Conservation (phyloP, 202 grass and related monocot species). For the Musa balbisiana region DNA sequence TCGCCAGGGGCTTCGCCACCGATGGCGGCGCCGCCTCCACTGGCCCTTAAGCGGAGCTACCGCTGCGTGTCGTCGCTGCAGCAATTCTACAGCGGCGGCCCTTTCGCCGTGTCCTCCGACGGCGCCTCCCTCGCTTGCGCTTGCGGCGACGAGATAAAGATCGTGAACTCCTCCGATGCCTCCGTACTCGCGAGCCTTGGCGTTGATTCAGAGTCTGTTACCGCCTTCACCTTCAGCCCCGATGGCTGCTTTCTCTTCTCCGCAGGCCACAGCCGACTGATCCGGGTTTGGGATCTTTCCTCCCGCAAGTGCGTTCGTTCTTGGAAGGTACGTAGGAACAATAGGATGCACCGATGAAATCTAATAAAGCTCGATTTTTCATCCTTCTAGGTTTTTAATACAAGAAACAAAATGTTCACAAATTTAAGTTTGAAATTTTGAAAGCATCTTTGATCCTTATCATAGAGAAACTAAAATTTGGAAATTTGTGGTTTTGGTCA, state of each 20-base stretch:
- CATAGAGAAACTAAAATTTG: too few species aligned
- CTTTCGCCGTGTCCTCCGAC: constrained; percentile 60
- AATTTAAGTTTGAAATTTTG: too few species aligned
- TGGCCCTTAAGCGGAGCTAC: constrained; percentile 60
- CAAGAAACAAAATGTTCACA: too few species aligned
- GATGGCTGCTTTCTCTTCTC: constrained; percentile 60
- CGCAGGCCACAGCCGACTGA: constrained; percentile 54
- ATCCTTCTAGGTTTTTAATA: too few species aligned
- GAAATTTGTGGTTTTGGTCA: too few species aligned
- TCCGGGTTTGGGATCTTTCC: constrained; percentile 82
- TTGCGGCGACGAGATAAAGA: constrained; percentile 60
- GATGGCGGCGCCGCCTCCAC: constrained; percentile 29
- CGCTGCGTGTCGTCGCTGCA: constrained; percentile 55
- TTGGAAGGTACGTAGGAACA: constrained; percentile 53
- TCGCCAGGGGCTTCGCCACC: background rate
- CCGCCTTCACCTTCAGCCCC: constrained; percentile 49
- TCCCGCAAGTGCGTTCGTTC: constrained; percentile 61
- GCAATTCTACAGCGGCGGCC: constrained; percentile 90
- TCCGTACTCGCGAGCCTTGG: constrained; percentile 46
- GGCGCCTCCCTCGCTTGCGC: constrained; percentile 67
- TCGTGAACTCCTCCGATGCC: constrained; percentile 48
- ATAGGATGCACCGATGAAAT: background rate
- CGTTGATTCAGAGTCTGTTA: constrained; percentile 59
- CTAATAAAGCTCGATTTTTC: too few species aligned
- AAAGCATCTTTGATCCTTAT: too few species aligned